Percentiles rank a stretch among this genome's conserved stretches.
Conservation (phyloP, 2,329 filamentous ascomycete genomes). For the Aspergillus pseudoviridinutans region DNA sequence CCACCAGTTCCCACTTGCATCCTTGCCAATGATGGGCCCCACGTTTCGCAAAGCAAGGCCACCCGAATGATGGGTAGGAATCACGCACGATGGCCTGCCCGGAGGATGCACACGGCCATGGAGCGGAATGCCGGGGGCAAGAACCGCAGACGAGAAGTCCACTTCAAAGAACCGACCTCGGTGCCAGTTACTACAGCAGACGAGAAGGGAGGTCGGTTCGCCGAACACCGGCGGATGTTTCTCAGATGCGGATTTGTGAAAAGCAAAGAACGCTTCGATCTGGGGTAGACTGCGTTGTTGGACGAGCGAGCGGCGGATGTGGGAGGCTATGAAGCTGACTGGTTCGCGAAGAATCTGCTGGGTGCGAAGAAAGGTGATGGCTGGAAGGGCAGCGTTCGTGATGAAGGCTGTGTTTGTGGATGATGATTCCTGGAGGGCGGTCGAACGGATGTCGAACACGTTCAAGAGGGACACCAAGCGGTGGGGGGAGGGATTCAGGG, state of each 20-base stretch:
- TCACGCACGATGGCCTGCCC: constrained; percentile 8
- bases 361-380: background rate
- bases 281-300: constrained; percentile 9
- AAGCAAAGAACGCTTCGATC: constrained; percentile 2
- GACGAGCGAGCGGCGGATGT: constrained; percentile 9
- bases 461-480: constrained; percentile 34
- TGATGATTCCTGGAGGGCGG: constrained; percentile 24
- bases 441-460: constrained; percentile 35
- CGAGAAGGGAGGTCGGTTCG: constrained; percentile 26
- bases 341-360: constrained; percentile 7
- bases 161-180: constrained; percentile 33
- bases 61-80: background rate
- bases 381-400: constrained; percentile 11
- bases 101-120: background rate
- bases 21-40: constrained; percentile 27
- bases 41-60: constrained; percentile 16
- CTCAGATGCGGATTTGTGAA: background rate
- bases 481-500: constrained; percentile 16
- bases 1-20: constrained; percentile 30
- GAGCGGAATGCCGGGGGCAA: background rate
- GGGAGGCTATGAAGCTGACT: constrained; percentile 7
- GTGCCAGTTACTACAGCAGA: constrained; percentile 41
- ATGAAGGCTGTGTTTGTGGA: constrained; percentile 20
- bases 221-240: constrained; percentile 29
- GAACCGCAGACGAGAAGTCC: constrained; percentile 34